phyloP scores from a whole-genome alignment of 345 rosid genomes.

The Pistacia vera region DNA sequence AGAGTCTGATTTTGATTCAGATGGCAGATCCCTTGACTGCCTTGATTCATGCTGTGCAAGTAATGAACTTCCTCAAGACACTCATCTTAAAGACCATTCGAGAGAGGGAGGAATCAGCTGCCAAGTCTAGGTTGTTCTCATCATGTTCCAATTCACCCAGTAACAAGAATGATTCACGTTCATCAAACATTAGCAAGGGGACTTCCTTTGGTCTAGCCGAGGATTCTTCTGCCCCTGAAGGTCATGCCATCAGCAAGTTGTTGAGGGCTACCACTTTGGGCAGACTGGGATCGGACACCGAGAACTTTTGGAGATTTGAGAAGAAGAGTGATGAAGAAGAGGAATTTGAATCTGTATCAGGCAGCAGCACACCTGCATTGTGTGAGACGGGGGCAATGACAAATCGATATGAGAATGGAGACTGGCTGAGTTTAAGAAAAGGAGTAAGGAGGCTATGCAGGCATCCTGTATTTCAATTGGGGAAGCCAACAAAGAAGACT shows the following conservation, averaged over 20 bases:
- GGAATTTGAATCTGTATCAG: slow-evolving; percentile 34
- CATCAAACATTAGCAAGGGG: slow-evolving; percentile 25
- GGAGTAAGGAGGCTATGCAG: slow-evolving; percentile 69
- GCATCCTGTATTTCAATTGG: slow-evolving; percentile 71
- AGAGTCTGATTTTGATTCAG: slow-evolving; percentile 32
- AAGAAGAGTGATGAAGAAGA: slow-evolving; percentile 40
- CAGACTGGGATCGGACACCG: slow-evolving; percentile 45
- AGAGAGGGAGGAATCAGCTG: slow-evolving; percentile 57
- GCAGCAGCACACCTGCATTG: slow-evolving; percentile 23
- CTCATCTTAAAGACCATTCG: slow-evolving; percentile 62
- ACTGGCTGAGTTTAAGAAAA: slow-evolving; percentile 53
- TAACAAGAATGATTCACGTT: slow-evolving; percentile 25
- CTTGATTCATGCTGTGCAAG: slow-evolving; percentile 91
- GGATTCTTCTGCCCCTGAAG: slow-evolving; percentile 14
- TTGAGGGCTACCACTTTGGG: slow-evolving; percentile 47
- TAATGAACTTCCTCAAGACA: slow-evolving; percentile 91
- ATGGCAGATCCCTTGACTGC: slow-evolving; percentile 99
- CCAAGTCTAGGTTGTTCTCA: slow-evolving; percentile 32
- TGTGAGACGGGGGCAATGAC: slow-evolving; percentile 24
- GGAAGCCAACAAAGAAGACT: slow-evolving; percentile 59
- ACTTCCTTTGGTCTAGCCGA: slow-evolving; percentile 14
- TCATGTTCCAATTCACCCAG: slow-evolving; percentile 25
- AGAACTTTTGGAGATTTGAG: slow-evolving; percentile 40
- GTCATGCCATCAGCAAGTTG: slow-evolving; percentile 30
- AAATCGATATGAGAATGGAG: slow-evolving; percentile 34